Conservation (phyloP, 257 asterid genomes). For the Eustoma russellianum region DNA sequence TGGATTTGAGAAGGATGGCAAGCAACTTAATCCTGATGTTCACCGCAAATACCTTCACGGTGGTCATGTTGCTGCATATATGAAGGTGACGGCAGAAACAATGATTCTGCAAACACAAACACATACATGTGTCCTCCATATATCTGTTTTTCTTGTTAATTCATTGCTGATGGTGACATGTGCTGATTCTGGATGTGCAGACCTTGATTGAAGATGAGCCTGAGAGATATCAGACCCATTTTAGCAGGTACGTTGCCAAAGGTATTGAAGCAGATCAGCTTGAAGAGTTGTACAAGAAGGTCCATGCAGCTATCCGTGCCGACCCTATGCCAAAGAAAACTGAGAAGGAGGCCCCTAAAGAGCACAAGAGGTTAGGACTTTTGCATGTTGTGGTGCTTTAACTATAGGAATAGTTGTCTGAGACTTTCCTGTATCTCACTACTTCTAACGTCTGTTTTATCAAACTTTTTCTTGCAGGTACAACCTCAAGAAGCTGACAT, state of each 20-base stretch:
- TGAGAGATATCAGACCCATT: constrained; percentile 62
- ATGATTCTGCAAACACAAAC: too few species aligned
- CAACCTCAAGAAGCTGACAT: constrained; percentile 67
- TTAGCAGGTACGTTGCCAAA: constrained; percentile 41
- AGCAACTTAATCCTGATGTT: constrained; percentile 66
- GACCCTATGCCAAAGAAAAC: constrained; percentile 49
- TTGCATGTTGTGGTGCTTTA: too few species aligned
- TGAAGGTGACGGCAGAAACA: constrained; percentile 29
- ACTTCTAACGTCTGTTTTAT: too few species aligned
- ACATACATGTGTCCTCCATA: too few species aligned
- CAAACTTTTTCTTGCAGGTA: constrained; percentile 24
- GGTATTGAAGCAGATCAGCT: constrained; percentile 51
- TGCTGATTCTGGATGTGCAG: constrained; percentile 15
- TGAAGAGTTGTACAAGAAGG: constrained; percentile 57
- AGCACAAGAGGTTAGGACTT: constrained; percentile 49
- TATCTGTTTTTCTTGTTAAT: background rate
- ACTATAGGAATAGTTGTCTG: too few species aligned
- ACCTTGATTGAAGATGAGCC: constrained; percentile 69
- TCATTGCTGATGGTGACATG: background rate
- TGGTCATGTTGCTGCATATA: constrained; percentile 72
- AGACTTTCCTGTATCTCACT: background rate
- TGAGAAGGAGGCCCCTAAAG: constrained; percentile 45
- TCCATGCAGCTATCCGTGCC: constrained; percentile 72
- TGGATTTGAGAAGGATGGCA: constrained; percentile 59
- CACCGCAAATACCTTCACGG: constrained; percentile 81